A percentile compares a stretch with the other conserved stretches of the same genome.
Conservation (phyloP, 2,329 filamentous ascomycete species). For the Aureobasidium sp. region DNA sequence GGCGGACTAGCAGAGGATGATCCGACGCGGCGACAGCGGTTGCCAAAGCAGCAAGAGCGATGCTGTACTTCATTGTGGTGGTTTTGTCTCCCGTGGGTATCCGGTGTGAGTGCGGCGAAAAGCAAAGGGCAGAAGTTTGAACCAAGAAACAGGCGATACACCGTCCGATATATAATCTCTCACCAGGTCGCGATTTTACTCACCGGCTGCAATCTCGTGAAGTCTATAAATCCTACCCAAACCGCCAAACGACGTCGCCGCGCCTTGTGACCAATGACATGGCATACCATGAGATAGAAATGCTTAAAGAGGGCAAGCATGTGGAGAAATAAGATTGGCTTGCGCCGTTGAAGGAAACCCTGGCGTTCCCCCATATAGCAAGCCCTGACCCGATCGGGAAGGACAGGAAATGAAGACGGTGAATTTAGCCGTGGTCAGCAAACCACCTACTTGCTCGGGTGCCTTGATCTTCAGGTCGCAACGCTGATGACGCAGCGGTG, state of each 20-base stretch:
- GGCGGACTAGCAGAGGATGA: neutral
- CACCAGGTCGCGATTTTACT: neutral
- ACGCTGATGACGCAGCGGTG: neutral
- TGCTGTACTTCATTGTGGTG: neutral
- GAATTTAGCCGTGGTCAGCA: neutral
- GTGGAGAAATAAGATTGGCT: neutral
- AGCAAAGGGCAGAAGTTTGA: neutral
- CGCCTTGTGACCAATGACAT: neutral
- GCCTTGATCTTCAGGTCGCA: neutral
- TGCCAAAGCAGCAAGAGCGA: neutral
- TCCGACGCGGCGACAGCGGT: neutral
- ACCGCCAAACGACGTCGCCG: neutral
- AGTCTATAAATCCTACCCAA: neutral
- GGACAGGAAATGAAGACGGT: neutral
- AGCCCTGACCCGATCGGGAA: neutral
- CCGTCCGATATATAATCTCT: neutral
- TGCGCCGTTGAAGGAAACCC: neutral
- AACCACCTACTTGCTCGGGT: neutral
- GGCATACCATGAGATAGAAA: neutral
- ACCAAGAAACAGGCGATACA: neutral
- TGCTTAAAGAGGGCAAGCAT: conserved; percentile 1
- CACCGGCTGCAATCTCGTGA: neutral
- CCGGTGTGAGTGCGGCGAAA: neutral
- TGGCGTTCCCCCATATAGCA: neutral
- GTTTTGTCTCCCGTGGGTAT: too few relatives aligned